phyloP scores from a whole-genome alignment of 208 protist genomes.

The Naegleria gruberi region DNA sequence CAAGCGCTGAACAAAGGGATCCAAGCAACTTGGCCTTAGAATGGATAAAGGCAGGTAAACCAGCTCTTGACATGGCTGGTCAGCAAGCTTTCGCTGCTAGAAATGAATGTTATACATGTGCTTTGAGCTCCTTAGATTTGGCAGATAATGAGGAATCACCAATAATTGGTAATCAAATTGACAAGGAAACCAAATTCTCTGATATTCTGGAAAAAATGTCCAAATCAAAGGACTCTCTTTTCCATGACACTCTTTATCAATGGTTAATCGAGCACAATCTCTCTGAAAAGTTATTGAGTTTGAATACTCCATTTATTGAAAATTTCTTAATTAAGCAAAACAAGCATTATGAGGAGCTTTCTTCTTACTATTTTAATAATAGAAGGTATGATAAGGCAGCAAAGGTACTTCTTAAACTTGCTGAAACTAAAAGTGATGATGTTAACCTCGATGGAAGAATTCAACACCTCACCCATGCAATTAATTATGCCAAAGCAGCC shows the following conservation, averaged over 20 bases:
- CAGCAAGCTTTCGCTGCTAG: background rate
- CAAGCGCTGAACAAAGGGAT: background rate
- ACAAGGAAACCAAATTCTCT: background rate
- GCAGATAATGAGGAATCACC: background rate
- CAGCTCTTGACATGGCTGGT: background rate
- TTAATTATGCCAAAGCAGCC: background rate
- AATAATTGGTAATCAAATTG: background rate
- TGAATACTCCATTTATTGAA: background rate
- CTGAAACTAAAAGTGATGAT: background rate
- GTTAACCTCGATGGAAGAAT: background rate
- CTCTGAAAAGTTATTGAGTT: background rate
- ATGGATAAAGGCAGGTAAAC: background rate
- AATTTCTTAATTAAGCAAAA: background rate
- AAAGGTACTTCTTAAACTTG: background rate
- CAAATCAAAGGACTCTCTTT: background rate
- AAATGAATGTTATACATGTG: background rate
- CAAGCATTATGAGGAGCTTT: background rate
- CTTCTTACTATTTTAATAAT: background rate
- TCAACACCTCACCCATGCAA: background rate
- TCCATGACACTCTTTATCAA: background rate
- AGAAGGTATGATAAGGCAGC: background rate
- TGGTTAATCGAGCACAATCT: background rate
- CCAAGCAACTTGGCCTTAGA: background rate
- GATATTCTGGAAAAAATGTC: background rate
- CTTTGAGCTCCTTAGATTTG: background rate